A percentile compares a stretch with the other conserved stretches of the same genome.
These are phyloP conservation scores for Hymenoscyphus linearis DNA, from an alignment of 2,329 filamentous ascomycete genomes.

Conservation along the genomic window DNA sequence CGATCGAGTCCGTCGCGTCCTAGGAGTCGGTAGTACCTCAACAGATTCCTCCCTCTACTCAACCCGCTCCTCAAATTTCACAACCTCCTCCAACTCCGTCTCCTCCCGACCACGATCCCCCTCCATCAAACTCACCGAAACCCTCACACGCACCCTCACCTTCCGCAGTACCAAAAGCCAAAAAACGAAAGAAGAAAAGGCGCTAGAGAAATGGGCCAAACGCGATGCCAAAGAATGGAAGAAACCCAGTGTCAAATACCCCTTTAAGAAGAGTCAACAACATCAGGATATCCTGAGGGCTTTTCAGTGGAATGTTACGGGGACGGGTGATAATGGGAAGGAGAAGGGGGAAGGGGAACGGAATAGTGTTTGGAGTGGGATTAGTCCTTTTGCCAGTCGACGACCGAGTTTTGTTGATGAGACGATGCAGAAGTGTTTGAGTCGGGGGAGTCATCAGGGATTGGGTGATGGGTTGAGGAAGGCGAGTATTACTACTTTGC, in stretches of 20 bases:
- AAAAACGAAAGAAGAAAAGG: constrained; percentile 10
- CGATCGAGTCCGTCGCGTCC: constrained; percentile 16
- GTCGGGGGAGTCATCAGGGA: too few species aligned
- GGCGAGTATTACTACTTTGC: too few species aligned
- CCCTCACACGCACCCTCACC: constrained; percentile 13
- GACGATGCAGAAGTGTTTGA: constrained; percentile 7
- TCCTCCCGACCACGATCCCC: constrained; percentile 4
- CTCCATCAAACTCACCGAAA: constrained; percentile 2
- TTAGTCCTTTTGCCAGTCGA: constrained; percentile 17
- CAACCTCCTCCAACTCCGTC: constrained; percentile 4
- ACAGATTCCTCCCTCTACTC: constrained; percentile 3
- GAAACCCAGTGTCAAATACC: constrained; percentile 4
- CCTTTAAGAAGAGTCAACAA: constrained; percentile 11
- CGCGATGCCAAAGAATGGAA: constrained; percentile 19
- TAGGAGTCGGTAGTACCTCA: neutral
- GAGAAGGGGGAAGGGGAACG: too few species aligned
- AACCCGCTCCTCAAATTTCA: neutral
- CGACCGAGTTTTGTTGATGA: constrained; percentile 12
- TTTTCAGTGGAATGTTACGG: constrained; percentile 16
- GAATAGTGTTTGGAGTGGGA: constrained; percentile 12
- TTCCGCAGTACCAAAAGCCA: constrained; percentile 5
- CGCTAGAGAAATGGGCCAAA: constrained; percentile 18
- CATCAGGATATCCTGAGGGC: constrained; percentile 19
- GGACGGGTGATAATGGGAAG: constrained; percentile 7
- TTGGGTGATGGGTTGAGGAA: too few species aligned